These are phyloP conservation scores for Quercus ilex DNA, from an alignment of 306 rosid species.

Conservation along the genomic window DNA sequence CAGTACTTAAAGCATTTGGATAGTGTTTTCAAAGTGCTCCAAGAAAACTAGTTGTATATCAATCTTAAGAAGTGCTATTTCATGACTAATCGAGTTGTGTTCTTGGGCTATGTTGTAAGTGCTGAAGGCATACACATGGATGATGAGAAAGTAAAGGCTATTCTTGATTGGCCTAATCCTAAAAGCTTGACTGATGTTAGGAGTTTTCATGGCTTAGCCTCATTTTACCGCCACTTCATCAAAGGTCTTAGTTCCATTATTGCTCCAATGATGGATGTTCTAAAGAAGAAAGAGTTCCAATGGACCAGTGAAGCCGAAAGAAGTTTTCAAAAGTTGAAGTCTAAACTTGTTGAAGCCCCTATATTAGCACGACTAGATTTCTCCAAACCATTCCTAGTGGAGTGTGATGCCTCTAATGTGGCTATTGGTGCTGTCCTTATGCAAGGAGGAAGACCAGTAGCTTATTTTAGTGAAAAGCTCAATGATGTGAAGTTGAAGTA, in stretches of 20 bases:
- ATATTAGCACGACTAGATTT: not conserved
- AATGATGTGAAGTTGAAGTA: not conserved
- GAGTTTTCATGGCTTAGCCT: slow-evolving; percentile 17
- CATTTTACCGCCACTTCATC: not conserved
- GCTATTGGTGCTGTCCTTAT: not conserved
- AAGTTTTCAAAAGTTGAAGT: not conserved
- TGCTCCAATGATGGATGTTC: not conserved
- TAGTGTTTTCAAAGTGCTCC: not conserved
- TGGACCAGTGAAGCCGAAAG: not conserved
- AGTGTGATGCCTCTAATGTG: not conserved
- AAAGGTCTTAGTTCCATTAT: not conserved
- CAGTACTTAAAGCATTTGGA: not conserved
- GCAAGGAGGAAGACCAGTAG: not conserved
- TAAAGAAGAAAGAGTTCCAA: not conserved
- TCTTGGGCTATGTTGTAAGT: not conserved
- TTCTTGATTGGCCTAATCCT: not conserved
- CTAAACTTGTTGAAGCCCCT: not conserved
- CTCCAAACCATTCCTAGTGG: not conserved
- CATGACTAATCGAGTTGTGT: not conserved
- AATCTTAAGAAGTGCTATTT: not conserved
- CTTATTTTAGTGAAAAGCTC: not conserved
- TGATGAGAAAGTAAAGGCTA: not conserved
- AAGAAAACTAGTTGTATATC: not conserved
- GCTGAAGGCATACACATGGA: not conserved
- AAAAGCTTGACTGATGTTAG: not conserved